These are phyloP conservation scores for Tulasnella sp. DNA, from an alignment of 768 basidiomycete species.

Conservation along the genomic window DNA sequence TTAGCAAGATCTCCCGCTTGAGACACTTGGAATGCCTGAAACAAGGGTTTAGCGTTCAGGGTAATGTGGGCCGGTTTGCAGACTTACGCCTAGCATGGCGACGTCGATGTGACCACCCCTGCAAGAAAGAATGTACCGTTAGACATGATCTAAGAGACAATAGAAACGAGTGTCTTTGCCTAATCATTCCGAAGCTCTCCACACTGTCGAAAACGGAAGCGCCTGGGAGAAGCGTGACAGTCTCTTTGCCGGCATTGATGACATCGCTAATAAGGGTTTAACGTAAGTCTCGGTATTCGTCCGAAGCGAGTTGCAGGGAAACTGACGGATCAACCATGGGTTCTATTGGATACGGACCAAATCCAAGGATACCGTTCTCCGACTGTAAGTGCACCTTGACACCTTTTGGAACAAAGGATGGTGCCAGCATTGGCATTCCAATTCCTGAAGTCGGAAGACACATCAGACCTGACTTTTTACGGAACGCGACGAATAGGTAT, in stretches of 20 bases:
- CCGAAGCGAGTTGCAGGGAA: conserved; percentile 3
- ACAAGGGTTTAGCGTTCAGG: conserved; percentile 5
- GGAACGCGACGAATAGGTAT: not conserved
- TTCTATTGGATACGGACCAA: conserved; percentile 72
- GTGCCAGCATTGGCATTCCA: conserved; percentile 87
- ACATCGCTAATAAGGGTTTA: conserved; percentile 57
- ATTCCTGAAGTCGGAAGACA: conserved; percentile 49
- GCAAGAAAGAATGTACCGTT: not conserved
- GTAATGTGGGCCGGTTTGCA: not conserved
- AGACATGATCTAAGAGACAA: not conserved
- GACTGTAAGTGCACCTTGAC: conserved; percentile 87
- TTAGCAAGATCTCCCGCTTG: conserved; percentile 92
- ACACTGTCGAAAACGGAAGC: conserved; percentile 77
- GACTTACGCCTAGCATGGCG: conserved; percentile 81
- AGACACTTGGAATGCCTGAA: conserved; percentile 90
- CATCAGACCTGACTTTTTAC: not conserved
- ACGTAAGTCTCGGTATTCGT: not conserved
- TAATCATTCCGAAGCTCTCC: conserved; percentile 82
- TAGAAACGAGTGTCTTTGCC: conserved; percentile 37
- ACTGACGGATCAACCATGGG: conserved; percentile 76
- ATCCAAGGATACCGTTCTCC: conserved; percentile 75
- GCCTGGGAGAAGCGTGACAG: conserved; percentile 86
- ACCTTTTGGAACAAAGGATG: conserved; percentile 67
- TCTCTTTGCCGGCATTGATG: conserved; percentile 94
- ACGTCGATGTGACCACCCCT: conserved; percentile 87